Evolutionary conservation across 2,329 filamentous ascomycete genomes (phyloP).

Genomic region (Pestalotiopsis sp.): DNA sequence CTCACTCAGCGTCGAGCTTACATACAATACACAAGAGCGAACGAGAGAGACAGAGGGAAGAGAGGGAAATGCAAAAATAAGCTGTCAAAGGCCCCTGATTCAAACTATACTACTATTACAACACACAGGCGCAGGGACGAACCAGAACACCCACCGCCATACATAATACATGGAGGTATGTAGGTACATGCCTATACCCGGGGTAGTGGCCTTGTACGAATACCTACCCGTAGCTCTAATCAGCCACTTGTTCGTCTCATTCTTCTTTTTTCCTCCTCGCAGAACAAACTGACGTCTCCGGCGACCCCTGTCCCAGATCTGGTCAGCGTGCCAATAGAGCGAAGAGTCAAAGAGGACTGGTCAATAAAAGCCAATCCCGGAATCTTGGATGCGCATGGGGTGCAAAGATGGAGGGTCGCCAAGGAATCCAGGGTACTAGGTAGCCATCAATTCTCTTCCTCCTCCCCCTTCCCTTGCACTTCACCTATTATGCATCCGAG

Average conservation of each 20-base stretch:
- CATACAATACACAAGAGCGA: not conserved
- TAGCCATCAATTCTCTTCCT: slow-evolving; percentile 16
- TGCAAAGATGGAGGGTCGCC: slow-evolving; percentile 22
- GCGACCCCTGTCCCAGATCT: not conserved
- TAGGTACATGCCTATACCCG: not conserved
- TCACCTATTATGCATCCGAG: slow-evolving; percentile 9
- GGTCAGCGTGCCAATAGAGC: slow-evolving; percentile 17
- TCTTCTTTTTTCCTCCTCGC: not conserved
- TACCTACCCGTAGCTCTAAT: not conserved
- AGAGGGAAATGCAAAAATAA: too few relatives aligned
- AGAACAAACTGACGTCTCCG: not conserved
- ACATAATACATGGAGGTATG: not conserved
- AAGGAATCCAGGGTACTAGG: slow-evolving; percentile 31
- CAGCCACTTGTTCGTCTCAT: not conserved
- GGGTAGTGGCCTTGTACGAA: not conserved
- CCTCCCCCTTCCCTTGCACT: slow-evolving; percentile 1
- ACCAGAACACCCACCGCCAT: not conserved
- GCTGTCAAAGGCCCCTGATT: not conserved
- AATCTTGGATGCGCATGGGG: slow-evolving; percentile 33
- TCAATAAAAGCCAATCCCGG: slow-evolving; percentile 27
- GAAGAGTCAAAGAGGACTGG: slow-evolving; percentile 22
- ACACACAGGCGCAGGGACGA: not conserved
- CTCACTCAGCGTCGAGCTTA: not conserved
- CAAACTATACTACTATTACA: not conserved
- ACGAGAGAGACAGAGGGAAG: too few relatives aligned